Evolutionary conservation across 208 protist genomes (phyloP), one percentile per base, ranked within the genome.

Genomic region (Leishmania turanica): DNA sequence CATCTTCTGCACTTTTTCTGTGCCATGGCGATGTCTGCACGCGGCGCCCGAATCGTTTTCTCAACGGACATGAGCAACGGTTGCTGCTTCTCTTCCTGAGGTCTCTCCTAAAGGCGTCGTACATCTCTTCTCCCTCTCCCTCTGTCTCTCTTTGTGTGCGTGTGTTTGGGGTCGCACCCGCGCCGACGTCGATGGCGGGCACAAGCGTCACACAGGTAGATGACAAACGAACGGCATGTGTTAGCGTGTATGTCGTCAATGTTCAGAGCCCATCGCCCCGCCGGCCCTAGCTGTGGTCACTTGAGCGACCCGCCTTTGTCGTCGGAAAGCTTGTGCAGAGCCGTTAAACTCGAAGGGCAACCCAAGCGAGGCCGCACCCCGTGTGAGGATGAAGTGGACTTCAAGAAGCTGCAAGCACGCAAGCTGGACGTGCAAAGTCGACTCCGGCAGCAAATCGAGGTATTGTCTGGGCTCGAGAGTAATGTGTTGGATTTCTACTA

Each of bases 401-500:
- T 84, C 47, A 69, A 80, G 9, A 54, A 65, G 49, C 27, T 85
- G 66, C 78, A 77, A 24, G 56, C n/a, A 4, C 81, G 34, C n/a
- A 75, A 66, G 42, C 73, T 70, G 27, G 75, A 83, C 21, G 6
- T 75, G 60, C 72, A 79, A 70, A 31, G 37, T 34, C 49, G 64
- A 31, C 9, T 66, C 17, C 54, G 65, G 45, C 60, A 73, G 54
- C 71, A 84, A 45, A 68, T 72, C 1, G 53, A 74, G 3, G 60
- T 54, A 7, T 45, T 83, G 3, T 54, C 47, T n/a, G 34, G 58
- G 0, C 69, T 96, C 21, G 92, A 96, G 69, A 80, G 78, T 4
- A 86, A 81, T 47, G 86, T 89, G 9, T 60, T 95, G 27, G 86
- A 90, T 13, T 93, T 91, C 71, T 95, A 95, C 82, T 93, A 92